Conservation (phyloP, 768 basidiomycete genomes). For the Trametopsis cervina region DNA sequence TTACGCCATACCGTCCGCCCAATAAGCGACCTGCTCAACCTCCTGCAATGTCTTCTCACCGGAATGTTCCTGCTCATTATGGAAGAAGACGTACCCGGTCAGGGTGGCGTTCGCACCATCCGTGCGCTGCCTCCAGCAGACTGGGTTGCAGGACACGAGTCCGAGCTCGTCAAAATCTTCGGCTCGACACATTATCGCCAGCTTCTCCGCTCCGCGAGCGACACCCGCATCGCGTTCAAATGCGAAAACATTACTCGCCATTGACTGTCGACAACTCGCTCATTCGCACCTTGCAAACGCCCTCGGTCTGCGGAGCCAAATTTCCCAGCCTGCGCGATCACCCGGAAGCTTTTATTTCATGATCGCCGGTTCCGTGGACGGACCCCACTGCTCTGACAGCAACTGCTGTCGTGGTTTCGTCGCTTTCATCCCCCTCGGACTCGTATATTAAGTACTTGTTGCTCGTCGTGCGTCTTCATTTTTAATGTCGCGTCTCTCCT, state of each 20-base stretch:
- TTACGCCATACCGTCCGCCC: constrained; percentile 32
- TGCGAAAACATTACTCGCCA: constrained; percentile 42
- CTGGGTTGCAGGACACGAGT: constrained; percentile 70
- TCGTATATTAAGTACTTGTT: neutral
- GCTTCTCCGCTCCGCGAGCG: constrained; percentile 65
- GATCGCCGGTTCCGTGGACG: neutral
- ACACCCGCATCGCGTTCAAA: constrained; percentile 66
- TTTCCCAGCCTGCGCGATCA: neutral
- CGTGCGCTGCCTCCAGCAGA: constrained; percentile 72
- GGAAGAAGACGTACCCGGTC: constrained; percentile 60
- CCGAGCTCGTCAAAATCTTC: constrained; percentile 63
- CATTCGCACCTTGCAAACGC: neutral
- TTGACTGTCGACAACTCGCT: constrained; percentile 1
- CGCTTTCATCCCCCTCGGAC: neutral
- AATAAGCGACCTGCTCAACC: constrained; percentile 30
- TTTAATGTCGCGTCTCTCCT: constrained; percentile 5
- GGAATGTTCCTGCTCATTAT: constrained; percentile 48
- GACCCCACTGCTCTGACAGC: neutral
- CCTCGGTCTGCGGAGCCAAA: neutral
- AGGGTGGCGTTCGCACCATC: constrained; percentile 66
- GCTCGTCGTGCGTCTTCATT: neutral
- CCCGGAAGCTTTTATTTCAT: neutral
- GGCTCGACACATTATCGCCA: constrained; percentile 66
- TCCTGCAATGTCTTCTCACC: constrained; percentile 35
- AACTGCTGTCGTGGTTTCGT: neutral